A percentile compares a stretch with the other conserved stretches of the same genome.
phyloP scores from a whole-genome alignment of 805 yeast genomes.

The Blastobotrys muscicola region DNA sequence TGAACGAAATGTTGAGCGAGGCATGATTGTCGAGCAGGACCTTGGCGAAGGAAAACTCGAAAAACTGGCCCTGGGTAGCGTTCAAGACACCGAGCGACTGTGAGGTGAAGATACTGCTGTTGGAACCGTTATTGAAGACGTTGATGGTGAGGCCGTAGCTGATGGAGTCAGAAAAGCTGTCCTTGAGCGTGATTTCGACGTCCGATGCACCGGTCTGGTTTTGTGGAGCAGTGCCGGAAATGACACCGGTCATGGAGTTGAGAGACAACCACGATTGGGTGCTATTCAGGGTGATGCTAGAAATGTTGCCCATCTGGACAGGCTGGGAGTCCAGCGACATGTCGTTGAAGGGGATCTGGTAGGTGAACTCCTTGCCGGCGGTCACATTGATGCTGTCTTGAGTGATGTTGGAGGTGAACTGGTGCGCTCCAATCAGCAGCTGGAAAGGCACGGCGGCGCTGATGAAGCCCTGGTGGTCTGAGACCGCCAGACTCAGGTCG shows the following conservation, averaged over 20 bases:
- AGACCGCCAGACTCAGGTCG: conserved; percentile 63
- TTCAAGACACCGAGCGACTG: conserved; percentile 45
- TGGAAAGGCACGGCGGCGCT: conserved; percentile 63
- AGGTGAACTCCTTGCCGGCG: conserved; percentile 42
- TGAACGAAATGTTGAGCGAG: conserved; percentile 5
- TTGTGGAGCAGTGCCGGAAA: conserved; percentile 57
- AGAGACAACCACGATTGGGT: conserved; percentile 56
- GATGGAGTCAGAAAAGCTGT: conserved; percentile 27
- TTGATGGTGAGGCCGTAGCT: conserved; percentile 18
- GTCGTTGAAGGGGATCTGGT: conserved; percentile 51
- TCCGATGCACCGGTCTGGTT: conserved; percentile 10
- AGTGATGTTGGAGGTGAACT: conserved; percentile 56
- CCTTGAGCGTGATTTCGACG: conserved; percentile 37
- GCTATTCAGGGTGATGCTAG: conserved; percentile 46
- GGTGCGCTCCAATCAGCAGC: conserved; percentile 82
- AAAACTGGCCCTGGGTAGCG: conserved; percentile 55
- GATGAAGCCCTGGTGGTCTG: conserved; percentile 67
- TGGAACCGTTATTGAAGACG: conserved; percentile 15
- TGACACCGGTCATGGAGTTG: conserved; percentile 49
- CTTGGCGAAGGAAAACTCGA: conserved; percentile 38
- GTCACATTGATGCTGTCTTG: conserved; percentile 61
- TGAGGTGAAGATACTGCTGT: conserved; percentile 33
- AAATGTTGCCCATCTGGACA: conserved; percentile 44
- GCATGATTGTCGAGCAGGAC: conserved; percentile 10
- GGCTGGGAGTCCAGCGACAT: conserved; percentile 54